phyloP scores from a whole-genome alignment of 768 basidiomycete genomes.

The Crucibulum laeve region DNA sequence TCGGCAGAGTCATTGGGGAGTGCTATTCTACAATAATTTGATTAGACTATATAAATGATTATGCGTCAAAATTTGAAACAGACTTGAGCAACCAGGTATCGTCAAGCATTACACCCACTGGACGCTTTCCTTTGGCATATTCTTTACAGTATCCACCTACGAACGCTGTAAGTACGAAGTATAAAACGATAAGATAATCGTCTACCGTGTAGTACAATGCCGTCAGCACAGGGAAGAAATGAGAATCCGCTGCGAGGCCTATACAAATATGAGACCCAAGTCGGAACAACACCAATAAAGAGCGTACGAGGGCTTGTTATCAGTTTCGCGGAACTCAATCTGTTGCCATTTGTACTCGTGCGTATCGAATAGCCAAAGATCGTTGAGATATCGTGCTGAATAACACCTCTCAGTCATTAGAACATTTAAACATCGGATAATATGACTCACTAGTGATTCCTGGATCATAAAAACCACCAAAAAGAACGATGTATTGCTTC shows the following conservation, averaged over 20 bases:
- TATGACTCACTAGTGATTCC: slow-evolving; percentile 64
- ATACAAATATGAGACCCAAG: not conserved
- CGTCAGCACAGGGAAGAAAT: slow-evolving; percentile 73
- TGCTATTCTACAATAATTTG: slow-evolving; percentile 11
- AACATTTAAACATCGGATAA: not conserved
- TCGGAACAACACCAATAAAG: not conserved
- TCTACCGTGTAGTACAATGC: slow-evolving; percentile 74
- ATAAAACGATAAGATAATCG: not conserved
- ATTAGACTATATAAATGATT: not conserved
- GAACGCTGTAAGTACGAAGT: not conserved
- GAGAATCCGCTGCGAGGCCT: slow-evolving; percentile 84
- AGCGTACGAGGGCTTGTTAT: slow-evolving; percentile 68
- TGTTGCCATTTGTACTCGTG: slow-evolving; percentile 86
- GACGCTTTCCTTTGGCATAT: slow-evolving; percentile 80
- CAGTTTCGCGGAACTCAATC: slow-evolving; percentile 67
- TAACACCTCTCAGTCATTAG: not conserved
- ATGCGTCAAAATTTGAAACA: slow-evolving; percentile 11
- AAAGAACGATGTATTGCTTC: slow-evolving; percentile 84
- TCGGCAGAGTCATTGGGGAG: slow-evolving; percentile 13
- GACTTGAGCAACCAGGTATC: slow-evolving; percentile 88
- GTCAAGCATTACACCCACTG: slow-evolving; percentile 82
- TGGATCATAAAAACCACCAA: slow-evolving; percentile 89
- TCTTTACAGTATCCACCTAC: slow-evolving; percentile 89
- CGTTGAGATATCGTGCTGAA: slow-evolving; percentile 80
- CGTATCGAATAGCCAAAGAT: slow-evolving; percentile 83